These are phyloP conservation scores for Ogataea dorogensis DNA, from an alignment of 805 yeast genomes.

Conservation along the genomic window DNA sequence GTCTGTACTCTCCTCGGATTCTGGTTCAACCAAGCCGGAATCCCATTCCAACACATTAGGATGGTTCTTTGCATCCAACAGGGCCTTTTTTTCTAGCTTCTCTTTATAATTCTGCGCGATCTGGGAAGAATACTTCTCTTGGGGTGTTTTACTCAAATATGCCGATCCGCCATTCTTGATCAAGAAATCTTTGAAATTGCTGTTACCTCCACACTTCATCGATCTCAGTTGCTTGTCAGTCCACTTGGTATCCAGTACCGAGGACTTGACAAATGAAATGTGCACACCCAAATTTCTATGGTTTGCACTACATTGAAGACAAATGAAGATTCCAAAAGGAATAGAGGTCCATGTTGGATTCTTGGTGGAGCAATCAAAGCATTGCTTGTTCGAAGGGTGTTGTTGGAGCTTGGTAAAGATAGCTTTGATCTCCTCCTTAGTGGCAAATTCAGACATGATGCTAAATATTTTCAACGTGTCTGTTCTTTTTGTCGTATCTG, in stretches of 20 bases:
- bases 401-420: conserved; percentile 64
- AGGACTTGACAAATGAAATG: conserved; percentile 89
- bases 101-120: conserved; percentile 81
- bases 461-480: conserved; percentile 15
- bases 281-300: conserved; percentile 97
- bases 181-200: conserved; percentile 78
- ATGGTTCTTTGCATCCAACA: conserved; percentile 61
- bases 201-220: conserved; percentile 93
- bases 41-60: conserved; percentile 76
- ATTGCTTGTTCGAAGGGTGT: conserved; percentile 69
- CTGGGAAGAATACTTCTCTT: conserved; percentile 74
- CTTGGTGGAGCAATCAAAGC: conserved; percentile 92
- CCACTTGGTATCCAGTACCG: conserved; percentile 88
- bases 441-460: conserved; percentile 41
- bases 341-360: conserved; percentile 99
- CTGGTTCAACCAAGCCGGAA: conserved; percentile 37
- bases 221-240: conserved; percentile 83
- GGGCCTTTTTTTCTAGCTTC: conserved; percentile 68
- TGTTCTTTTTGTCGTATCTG: conserved; percentile 2
- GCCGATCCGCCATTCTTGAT: conserved; percentile 82
- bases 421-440: conserved; percentile 65
- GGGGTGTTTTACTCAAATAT: conserved; percentile 63
- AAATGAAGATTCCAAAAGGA: conserved; percentile 89
- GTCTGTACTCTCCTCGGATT: conserved; percentile 59
- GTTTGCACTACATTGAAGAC: conserved; percentile 92